These are phyloP conservation scores for Boletus tylopilopsis DNA, from an alignment of 768 basidiomycete species.

Conservation along the genomic window DNA sequence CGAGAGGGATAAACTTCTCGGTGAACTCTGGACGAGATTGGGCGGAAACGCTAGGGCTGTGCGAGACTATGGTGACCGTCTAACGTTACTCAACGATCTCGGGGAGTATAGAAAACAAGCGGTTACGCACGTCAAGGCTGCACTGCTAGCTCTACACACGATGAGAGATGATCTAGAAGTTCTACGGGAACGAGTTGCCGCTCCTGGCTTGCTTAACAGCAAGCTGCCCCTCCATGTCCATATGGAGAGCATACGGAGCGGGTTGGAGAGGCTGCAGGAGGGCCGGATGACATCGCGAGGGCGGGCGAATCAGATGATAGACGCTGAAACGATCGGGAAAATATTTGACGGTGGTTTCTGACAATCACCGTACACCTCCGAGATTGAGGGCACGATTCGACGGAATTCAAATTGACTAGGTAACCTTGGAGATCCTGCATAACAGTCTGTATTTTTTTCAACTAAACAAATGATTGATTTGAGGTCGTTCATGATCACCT, in stretches of 20 bases:
- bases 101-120: slow-evolving; percentile 59
- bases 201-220: slow-evolving; percentile 59
- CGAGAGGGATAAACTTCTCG: slow-evolving; percentile 53
- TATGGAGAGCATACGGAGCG: slow-evolving; percentile 64
- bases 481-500: too few relatives aligned
- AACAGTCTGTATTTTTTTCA: too few relatives aligned
- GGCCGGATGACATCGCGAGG: slow-evolving; percentile 51
- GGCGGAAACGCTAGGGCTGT: slow-evolving; percentile 56
- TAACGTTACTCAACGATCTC: slow-evolving; percentile 51
- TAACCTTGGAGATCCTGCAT: too few relatives aligned
- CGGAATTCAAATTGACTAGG: too few relatives aligned
- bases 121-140: slow-evolving; percentile 59
- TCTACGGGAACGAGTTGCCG: slow-evolving; percentile 65
- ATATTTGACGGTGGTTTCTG: slow-evolving; percentile 17
- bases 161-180: slow-evolving; percentile 78
- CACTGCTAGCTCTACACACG: slow-evolving; percentile 54
- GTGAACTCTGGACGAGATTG: slow-evolving; percentile 64
- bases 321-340: slow-evolving; percentile 33
- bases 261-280: slow-evolving; percentile 54
- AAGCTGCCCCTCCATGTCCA: slow-evolving; percentile 69
- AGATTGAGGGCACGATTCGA: too few relatives aligned
- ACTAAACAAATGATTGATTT: too few relatives aligned
- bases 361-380: too few relatives aligned
- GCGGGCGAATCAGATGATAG: slow-evolving; percentile 41
- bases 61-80: slow-evolving; percentile 48